phyloP scores from a whole-genome alignment of 2,329 filamentous ascomycete species.

The Phymatotrichopsis omnivora region DNA sequence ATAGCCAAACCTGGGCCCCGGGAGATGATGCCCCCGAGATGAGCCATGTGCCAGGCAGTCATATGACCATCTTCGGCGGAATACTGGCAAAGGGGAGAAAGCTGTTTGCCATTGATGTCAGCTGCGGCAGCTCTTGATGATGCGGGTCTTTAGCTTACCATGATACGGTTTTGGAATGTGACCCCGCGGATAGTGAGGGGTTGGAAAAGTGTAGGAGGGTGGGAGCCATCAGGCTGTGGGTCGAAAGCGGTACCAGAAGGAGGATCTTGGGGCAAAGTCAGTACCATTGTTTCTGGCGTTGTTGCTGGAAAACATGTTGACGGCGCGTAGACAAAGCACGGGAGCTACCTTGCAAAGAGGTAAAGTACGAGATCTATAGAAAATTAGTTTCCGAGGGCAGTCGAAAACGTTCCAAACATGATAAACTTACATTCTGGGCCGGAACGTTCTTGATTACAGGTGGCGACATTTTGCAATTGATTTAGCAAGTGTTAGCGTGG shows the following conservation, averaged over 20 bases:
- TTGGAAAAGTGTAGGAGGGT: constrained; percentile 43
- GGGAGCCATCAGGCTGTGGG: constrained; percentile 41
- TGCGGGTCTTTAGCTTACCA: constrained; percentile 35
- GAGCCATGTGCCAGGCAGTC: constrained; percentile 72
- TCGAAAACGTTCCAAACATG: not conserved
- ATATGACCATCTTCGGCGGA: constrained; percentile 59
- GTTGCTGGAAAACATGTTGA: no score
- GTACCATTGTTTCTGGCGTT: no score
- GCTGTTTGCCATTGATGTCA: constrained; percentile 30
- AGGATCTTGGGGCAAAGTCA: no score
- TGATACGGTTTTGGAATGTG: constrained; percentile 59
- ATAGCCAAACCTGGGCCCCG: constrained; percentile 65
- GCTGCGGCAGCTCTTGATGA: not conserved
- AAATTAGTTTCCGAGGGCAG: not conserved
- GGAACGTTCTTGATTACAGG: constrained; percentile 7
- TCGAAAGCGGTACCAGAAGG: constrained; percentile 39
- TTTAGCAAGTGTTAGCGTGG: no score
- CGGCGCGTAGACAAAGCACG: no score
- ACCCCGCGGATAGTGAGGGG: constrained; percentile 38
- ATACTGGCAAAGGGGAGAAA: constrained; percentile 58
- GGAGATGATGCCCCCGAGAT: constrained; percentile 67
- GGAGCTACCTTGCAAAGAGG: no score
- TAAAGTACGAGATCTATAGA: constrained; percentile 40
- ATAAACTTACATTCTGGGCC: constrained; percentile 13
- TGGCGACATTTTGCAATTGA: no score